Conservation (phyloP, 106 monocot genomes). For the Amphibolis antarctica region DNA sequence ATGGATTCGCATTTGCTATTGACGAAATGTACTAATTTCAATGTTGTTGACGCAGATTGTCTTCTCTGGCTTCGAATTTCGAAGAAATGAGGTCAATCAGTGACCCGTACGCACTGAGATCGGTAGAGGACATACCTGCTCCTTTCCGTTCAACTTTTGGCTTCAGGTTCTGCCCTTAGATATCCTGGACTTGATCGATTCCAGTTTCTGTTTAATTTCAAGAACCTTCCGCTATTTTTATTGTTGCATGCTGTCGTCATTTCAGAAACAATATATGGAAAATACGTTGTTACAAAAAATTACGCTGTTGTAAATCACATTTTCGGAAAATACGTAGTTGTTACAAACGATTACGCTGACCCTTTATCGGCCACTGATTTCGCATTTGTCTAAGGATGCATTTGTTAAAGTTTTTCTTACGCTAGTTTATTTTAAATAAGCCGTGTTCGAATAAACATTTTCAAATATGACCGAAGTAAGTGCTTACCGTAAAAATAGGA, state of each 20-base stretch:
- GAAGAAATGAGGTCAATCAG: constrained; percentile 4
- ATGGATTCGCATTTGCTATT: background rate
- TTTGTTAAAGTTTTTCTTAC: too few species aligned
- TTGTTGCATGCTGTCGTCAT: background rate
- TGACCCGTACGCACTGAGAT: constrained; percentile 20
- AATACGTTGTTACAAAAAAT: too few species aligned
- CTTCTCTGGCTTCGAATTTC: background rate
- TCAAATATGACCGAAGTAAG: too few species aligned
- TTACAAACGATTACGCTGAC: too few species aligned
- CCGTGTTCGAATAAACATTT: too few species aligned
- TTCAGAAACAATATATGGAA: background rate
- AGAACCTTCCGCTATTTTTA: background rate
- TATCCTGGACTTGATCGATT: background rate
- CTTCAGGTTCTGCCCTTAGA: constrained; percentile 12
- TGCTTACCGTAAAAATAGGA: too few species aligned
- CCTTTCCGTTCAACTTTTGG: constrained; percentile 19
- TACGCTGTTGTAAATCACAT: too few species aligned
- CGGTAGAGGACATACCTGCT: constrained; percentile 15
- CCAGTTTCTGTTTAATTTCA: background rate
- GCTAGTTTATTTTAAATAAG: too few species aligned
- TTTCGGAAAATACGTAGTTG: too few species aligned
- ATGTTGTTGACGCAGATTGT: background rate
- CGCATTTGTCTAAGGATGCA: too few species aligned
- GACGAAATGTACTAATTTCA: background rate
- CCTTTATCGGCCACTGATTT: too few species aligned